Percentiles rank a stretch among this genome's conserved stretches.
Conservation (phyloP, 2,329 filamentous ascomycete genomes). For the Cadophora luteo-olivacea region DNA sequence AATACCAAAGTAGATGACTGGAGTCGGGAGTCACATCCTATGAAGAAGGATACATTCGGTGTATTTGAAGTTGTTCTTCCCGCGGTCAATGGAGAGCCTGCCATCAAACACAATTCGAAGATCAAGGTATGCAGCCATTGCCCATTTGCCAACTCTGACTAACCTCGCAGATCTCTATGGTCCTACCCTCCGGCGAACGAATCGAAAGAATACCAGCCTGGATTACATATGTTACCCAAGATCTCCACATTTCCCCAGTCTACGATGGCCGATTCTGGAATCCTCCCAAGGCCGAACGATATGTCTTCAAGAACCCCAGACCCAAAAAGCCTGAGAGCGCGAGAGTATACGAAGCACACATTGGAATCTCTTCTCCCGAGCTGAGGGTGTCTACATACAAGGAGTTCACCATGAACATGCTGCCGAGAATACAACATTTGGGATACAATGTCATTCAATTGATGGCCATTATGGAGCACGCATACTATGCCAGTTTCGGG, state of each 20-base stretch:
- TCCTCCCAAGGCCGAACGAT: conserved; percentile 76
- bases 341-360: conserved; percentile 98
- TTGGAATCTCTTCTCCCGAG: conserved; percentile 94
- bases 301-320: conserved; percentile 82
- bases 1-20: conserved; percentile 70
- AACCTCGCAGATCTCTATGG: conserved; percentile 75
- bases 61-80: conserved; percentile 85
- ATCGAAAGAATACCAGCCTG: conserved; percentile 91
- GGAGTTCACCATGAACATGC: conserved; percentile 91
- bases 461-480: conserved; percentile 99
- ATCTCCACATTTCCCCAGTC: conserved; percentile 84
- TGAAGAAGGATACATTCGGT: conserved; percentile 86
- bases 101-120: conserved; percentile 92
- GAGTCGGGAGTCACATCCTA: conserved; percentile 82
- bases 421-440: conserved; percentile 86
- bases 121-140: conserved; percentile 71
- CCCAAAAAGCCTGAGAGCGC: conserved; percentile 84
- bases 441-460: conserved; percentile 98
- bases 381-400: conserved; percentile 92
- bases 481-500: conserved; percentile 98
- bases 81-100: conserved; percentile 73
- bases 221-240: conserved; percentile 98
- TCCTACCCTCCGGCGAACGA: conserved; percentile 77
- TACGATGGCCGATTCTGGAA: conserved; percentile 99
- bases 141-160: conserved; percentile 22